Conservation (phyloP, 352 stramenopile genomes). For the Phytophthora foliorum region DNA sequence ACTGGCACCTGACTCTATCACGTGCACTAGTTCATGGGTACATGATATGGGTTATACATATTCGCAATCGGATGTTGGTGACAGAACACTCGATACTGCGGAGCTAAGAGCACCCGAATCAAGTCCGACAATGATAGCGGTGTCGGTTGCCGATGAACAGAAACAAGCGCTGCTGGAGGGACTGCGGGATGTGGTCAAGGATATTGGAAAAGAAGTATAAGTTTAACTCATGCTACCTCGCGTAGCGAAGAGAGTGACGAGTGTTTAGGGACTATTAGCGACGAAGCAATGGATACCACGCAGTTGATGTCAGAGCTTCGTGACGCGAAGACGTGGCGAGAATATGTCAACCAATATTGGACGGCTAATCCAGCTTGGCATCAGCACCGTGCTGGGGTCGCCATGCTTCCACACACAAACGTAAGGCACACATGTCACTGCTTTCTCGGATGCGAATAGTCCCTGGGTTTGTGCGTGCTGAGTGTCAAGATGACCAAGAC, state of each 20-base stretch:
- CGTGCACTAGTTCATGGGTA: background rate
- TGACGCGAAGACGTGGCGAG: slow-evolving; percentile 2
- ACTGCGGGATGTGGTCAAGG: too few species aligned
- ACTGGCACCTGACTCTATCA: background rate
- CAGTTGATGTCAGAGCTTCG: slow-evolving; percentile 2
- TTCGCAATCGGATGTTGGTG: background rate
- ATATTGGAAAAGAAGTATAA: too few species aligned
- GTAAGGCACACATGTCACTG: slow-evolving; percentile 2
- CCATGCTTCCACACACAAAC: slow-evolving; percentile 10
- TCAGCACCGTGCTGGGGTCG: slow-evolving; percentile 10
- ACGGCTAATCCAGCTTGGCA: slow-evolving; percentile 2
- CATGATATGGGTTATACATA: background rate
- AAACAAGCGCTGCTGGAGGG: too few species aligned
- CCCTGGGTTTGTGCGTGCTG: background rate
- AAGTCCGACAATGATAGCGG: background rate
- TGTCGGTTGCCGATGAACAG: too few species aligned
- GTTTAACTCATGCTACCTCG: too few species aligned
- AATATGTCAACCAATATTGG: slow-evolving; percentile 15
- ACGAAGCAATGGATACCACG: background rate
- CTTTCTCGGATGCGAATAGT: slow-evolving; percentile 11
- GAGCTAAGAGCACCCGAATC: too few species aligned
- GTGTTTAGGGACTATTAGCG: too few species aligned
- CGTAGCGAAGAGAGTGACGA: too few species aligned
- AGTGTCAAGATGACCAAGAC: slow-evolving; percentile 3
- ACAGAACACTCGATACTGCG: background rate